Evolutionary conservation across 352 stramenopile genomes (phyloP).

Genomic region (Globisporangium echinulatum): DNA sequence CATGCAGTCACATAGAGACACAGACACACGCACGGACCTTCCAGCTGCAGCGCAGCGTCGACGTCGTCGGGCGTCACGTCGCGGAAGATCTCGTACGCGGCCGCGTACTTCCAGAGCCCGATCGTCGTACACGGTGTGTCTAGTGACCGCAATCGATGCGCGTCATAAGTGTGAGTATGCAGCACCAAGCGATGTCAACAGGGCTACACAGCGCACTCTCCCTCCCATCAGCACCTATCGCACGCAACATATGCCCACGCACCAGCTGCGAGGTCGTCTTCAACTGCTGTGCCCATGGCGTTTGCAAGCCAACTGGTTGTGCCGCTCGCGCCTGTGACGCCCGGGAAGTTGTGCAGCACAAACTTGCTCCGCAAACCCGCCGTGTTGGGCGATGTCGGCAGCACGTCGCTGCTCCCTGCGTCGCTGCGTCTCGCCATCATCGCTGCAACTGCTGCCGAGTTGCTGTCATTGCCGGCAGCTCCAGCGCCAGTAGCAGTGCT

Average conservation of each 20-base stretch:
- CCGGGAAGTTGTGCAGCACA: slow-evolving; percentile 16
- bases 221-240: too few relatives aligned
- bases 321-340: slow-evolving; percentile 8
- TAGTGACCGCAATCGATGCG: slow-evolving; percentile 7
- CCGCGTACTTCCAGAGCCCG: slow-evolving; percentile 63
- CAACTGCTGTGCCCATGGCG: slow-evolving; percentile 32
- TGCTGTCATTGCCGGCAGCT: not conserved
- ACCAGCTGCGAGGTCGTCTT: slow-evolving; percentile 66
- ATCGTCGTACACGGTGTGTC: slow-evolving; percentile 59
- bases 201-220: too few relatives aligned
- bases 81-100: slow-evolving; percentile 58
- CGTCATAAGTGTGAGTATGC: not conserved
- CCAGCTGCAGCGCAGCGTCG: slow-evolving; percentile 43
- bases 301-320: slow-evolving; percentile 18
- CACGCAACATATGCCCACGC: not conserved
- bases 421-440: not conserved
- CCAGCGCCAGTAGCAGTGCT: not conserved
- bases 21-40: slow-evolving; percentile 21
- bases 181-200: not conserved
- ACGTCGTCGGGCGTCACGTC: slow-evolving; percentile 54
- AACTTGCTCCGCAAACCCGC: slow-evolving; percentile 16
- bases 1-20: not conserved
- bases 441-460: not conserved
- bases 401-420: not conserved
- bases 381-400: slow-evolving; percentile 11